phyloP scores from a whole-genome alignment of 2,329 filamentous ascomycete genomes.

The Lasiodiplodia gonubiensis region DNA sequence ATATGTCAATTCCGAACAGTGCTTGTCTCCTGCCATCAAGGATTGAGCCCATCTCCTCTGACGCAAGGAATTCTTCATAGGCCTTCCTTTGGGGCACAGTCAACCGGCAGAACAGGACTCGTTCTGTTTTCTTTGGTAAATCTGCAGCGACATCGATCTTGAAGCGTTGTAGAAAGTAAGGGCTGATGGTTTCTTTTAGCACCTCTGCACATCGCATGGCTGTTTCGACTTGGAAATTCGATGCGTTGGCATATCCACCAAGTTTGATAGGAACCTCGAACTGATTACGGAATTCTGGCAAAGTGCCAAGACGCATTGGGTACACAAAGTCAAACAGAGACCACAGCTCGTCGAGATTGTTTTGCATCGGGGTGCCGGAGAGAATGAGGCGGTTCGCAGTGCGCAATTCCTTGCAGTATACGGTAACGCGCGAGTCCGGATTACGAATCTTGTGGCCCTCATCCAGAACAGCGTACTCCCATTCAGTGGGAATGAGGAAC shows the following conservation, averaged over 20 bases:
- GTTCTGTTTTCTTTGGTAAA: constrained; percentile 92
- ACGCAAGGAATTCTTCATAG: constrained; percentile 81
- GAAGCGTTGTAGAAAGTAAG: constrained; percentile 88
- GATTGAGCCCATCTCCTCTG: constrained; percentile 85
- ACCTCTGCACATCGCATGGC: constrained; percentile 94
- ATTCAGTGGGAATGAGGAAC: constrained; percentile 79
- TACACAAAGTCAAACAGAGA: constrained; percentile 98
- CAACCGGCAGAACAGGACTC: constrained; percentile 94
- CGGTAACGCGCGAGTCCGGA: constrained; percentile 91
- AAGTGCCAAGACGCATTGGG: constrained; percentile 89
- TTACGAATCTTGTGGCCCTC: constrained; percentile 99
- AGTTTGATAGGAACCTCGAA: constrained; percentile 94
- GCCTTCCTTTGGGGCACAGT: constrained; percentile 77
- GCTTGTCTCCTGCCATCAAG: constrained; percentile 76
- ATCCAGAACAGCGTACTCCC: constrained; percentile 93
- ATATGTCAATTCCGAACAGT: constrained; percentile 85
- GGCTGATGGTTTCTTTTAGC: constrained; percentile 89
- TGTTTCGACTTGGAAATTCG: constrained; percentile 91
- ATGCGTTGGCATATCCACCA: constrained; percentile 94
- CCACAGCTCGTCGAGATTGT: constrained; percentile 94
- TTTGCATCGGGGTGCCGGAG: constrained; percentile 97
- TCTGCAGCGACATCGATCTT: constrained; percentile 95
- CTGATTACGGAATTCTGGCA: constrained; percentile 87
- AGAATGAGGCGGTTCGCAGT: constrained; percentile 91
- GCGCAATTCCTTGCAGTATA: constrained; percentile 90